Conservation (phyloP, 345 rosid genomes). For the Heritiera littoralis region DNA sequence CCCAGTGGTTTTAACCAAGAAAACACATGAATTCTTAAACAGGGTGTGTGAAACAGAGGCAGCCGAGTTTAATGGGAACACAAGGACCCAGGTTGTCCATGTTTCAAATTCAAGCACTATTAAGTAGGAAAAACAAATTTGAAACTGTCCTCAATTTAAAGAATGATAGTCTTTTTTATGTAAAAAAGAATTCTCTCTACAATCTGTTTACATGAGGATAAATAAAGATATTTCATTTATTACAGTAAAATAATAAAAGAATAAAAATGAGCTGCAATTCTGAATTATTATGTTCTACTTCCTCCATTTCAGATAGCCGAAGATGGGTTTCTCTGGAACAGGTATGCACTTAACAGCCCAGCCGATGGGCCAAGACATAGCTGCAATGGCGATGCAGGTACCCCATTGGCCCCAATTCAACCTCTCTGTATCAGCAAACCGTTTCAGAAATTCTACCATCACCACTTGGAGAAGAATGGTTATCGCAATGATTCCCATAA, state of each 20-base stretch:
- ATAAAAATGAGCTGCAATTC: neutral
- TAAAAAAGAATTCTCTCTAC: too few relatives aligned
- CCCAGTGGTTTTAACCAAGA: too few relatives aligned
- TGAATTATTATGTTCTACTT: neutral
- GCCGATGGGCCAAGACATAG: constrained; percentile 71
- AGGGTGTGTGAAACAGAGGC: neutral
- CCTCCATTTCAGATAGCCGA: constrained; percentile 43
- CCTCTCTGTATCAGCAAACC: constrained; percentile 76
- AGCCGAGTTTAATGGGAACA: neutral
- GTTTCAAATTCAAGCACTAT: neutral
- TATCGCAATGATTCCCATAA: constrained; percentile 50
- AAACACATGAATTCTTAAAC: too few relatives aligned
- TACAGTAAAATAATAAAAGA: neutral
- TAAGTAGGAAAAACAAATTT: neutral
- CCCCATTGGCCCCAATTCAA: constrained; percentile 70
- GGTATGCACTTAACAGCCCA: constrained; percentile 63
- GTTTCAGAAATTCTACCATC: constrained; percentile 78
- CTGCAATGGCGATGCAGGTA: constrained; percentile 53
- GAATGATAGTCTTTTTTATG: too few relatives aligned
- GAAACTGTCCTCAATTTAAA: neutral
- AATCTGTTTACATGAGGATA: neutral
- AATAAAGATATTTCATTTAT: neutral
- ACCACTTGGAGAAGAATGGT: constrained; percentile 61
- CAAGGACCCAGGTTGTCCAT: neutral
- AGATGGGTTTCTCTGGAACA: constrained; percentile 51